Evolutionary conservation across 1,139 yeast genomes (phyloP), one percentile per base, ranked within the genome.

Genomic region (Candida mesenterica): DNA sequence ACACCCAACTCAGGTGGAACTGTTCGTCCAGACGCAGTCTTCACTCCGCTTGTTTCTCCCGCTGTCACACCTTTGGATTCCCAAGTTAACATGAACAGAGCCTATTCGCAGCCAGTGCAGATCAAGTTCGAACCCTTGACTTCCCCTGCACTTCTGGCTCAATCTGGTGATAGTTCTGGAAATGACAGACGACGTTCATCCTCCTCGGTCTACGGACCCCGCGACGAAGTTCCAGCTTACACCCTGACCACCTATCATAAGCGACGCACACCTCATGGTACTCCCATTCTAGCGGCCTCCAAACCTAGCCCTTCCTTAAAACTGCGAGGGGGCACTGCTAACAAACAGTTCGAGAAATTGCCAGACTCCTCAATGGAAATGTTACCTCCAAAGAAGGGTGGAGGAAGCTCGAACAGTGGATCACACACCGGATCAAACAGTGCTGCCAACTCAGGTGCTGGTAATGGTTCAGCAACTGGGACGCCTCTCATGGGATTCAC

Each of bases 1-100:
- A 19, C 22, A 6, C 18, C 29, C 5, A 10, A 9, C 14, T 32
- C 31, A 27, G 33, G 19, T 10, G 15, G 46, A 31, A 10, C 46
- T 24, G 63, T 71, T 1, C 52, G 71, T 23, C 75, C 76, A 0
- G 75, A 69, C 38, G 72, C 72, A 7, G 73, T 75, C 4, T 82
- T 79, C 56, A 84, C 94, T 0, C 94, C 95, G 0, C 64, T 85
- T 35, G 76, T 83, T 9, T 81, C 89, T 2, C 95, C 95, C 0
- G 83, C 84, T 3, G 80, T 75, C 16, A 78, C 86, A 2, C 89
- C 90, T 0, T 52, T 75, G 46, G 88, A 80, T 24, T 48, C 55
- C 15, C 60, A 52, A 31, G 52, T 55, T 6, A 55, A 55, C 30
- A 27, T 43, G 25, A 53, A 55, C 37, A 49, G 50, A 25, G 24